Evolutionary conservation across 768 basidiomycete species (phyloP).

Genomic region (Plicaturopsis crispa): DNA sequence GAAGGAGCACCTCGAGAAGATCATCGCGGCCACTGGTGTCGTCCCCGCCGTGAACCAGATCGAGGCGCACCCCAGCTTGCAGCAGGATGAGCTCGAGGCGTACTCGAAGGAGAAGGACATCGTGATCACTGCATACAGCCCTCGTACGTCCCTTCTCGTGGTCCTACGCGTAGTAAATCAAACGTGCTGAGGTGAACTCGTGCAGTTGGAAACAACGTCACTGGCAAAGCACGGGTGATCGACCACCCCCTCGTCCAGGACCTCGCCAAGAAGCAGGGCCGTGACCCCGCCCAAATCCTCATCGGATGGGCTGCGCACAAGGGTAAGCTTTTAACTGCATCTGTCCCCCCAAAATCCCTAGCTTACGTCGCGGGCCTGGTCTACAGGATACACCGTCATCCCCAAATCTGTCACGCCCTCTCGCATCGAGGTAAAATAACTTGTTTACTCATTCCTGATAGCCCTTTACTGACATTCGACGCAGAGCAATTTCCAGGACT

Average conservation of each 20-base stretch:
- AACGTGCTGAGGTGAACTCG: conserved; percentile 75
- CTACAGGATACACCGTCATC: conserved; percentile 75
- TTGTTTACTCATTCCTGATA: too few species aligned
- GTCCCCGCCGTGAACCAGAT: conserved; percentile 77
- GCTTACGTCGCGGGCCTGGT: conserved; percentile 30
- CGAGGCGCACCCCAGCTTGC: conserved; percentile 76
- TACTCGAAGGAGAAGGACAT: conserved; percentile 67
- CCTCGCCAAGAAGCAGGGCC: conserved; percentile 55
- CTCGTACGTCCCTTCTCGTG: conserved; percentile 59
- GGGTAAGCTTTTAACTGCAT: conserved; percentile 10
- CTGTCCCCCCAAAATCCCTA: conserved; percentile 2
- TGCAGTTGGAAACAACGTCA: conserved; percentile 63
- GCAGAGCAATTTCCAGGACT: conserved; percentile 77
- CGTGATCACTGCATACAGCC: conserved; percentile 58
- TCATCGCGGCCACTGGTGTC: conserved; percentile 64
- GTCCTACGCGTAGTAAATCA: conserved; percentile 60
- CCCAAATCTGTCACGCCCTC: conserved; percentile 77
- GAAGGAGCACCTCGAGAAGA: conserved; percentile 51
- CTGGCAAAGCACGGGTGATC: too few species aligned
- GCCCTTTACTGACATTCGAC: too few species aligned
- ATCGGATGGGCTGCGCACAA: conserved; percentile 70
- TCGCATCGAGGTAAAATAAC: conserved; percentile 66
- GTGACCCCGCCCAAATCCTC: conserved; percentile 73
- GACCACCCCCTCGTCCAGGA: conserved; percentile 55
- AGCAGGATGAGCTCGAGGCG: conserved; percentile 63